Base-by-base conservation (phyloP, 768 basidiomycete species). In the Russula sp. region DNA sequence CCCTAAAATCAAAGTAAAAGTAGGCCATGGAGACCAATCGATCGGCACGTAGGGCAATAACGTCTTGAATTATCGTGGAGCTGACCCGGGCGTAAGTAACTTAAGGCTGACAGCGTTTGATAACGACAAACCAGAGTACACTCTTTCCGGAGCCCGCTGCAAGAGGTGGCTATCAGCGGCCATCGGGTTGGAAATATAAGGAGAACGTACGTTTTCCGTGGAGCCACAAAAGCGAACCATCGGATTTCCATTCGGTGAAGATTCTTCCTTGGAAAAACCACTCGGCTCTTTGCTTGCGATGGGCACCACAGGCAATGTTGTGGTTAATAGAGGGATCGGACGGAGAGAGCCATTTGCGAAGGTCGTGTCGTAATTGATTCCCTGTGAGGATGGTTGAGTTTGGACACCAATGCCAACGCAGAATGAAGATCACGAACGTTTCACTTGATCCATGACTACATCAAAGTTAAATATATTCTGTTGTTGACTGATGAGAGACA, bases 181-280 rank as follows among this genome's bases (percentile, higher is more conserved):
- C n/a, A 20, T 34, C 9, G 10, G 2, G 10, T 2, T 5, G 1
- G 40, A 14, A 20, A 8, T 9, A 11, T 20, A 8, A 30, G 10
- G 5, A 11, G 20, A n/a, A 57, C 56, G 5, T 30, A 44, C 56
- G 56, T 20, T 57, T 57, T 13, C 56, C 56, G 20, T 44, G 56
- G 11, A 57, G 3, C 56, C 56, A 57, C 18, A 57, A 44, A 20
- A 57, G 28, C 1, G 56, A 57, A 7, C 24, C 16, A 30, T 16
- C 10, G 5, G 56, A 42, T 20, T 57, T 57, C 56, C 56, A 57
- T 8, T 30, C 20, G 5, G 42, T 42, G 20, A 42, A 57, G 4
- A 44, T 44, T n/a, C 38, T 44, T 16, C 56, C 56, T n/a, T 57
- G 28, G 2, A 57, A 57, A 28, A 57, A 57, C 56, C 56, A 57